Base-by-base conservation (phyloP, 768 basidiomycete genomes). In the Trametes sanguinea region DNA sequence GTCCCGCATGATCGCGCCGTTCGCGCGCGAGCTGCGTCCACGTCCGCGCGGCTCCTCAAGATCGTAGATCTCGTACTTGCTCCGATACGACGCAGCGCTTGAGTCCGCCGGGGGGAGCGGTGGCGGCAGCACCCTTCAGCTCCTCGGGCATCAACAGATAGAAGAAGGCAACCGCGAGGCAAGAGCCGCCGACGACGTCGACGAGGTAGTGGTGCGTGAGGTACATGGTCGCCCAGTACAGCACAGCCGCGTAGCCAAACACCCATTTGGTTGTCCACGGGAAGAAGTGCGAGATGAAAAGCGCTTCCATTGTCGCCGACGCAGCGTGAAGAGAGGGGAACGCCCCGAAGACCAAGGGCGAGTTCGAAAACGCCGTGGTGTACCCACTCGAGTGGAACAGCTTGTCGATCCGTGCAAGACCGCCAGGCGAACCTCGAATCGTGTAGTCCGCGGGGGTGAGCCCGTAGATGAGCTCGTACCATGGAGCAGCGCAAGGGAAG, bases 181-280 rank as follows among this genome's bases (percentile, higher is more conserved):
- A 96, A 0, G 90, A 92, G 13, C 97, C 97, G 9, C 88, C 92
- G 51, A 94, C 92, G 72, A 98, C 92, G 72, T 99, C 97, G 76
- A 99, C 95, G 71, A 99, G 89, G 80, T 98, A 98, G 78, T 98
- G 96, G 75, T 97, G 94, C 3, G 92, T 93, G 69, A 96, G 89
- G 79, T 96, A 98, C 96, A 98, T 98, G 27, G 96, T 98, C 9
- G 92, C 88, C 97, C 97, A 99, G 74, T 96, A 98, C 4, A 99
- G 83, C 16, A 92, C 77, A 6, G 84, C 86, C 2, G 87, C 88
- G 75, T 98, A 99, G 1, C 76, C 78, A 92, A 94, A 98, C 27
- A 87, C 85, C 65, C 81, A 87, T 2, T 77, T 78, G 1, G 84
- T 79, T 35, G 80, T 81, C 62, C 82, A 81, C 0, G 93, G 92